Conservation (phyloP, 768 basidiomycete species). For the Cytidiella melzeri region DNA sequence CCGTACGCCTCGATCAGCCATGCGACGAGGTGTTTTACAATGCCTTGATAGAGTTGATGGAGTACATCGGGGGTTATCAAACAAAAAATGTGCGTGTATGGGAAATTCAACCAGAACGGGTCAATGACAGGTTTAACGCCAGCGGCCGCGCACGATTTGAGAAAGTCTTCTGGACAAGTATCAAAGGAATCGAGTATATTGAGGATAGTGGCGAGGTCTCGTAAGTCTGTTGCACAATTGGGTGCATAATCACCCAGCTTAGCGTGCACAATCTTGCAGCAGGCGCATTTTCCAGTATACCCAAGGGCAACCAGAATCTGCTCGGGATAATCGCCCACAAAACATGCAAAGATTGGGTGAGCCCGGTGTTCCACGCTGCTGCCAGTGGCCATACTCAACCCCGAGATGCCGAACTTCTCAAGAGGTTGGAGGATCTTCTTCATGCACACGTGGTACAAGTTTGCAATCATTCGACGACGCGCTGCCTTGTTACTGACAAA, state of each 20-base stretch:
- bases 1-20: conserved; percentile 27
- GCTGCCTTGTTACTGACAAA: conserved; percentile 13
- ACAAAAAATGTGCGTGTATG: conserved; percentile 19
- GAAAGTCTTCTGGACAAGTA: conserved; percentile 1
- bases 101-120: conserved; percentile 23
- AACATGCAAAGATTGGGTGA: conserved; percentile 18
- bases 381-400: conserved; percentile 26
- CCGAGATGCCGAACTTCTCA: conserved; percentile 21
- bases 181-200: conserved; percentile 4
- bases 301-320: conserved; percentile 12
- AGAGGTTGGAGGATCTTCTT: conserved; percentile 1
- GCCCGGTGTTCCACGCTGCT: conserved; percentile 34
- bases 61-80: conserved; percentile 24
- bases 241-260: conserved; percentile 10
- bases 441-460: conserved; percentile 12
- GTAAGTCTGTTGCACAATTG: conserved; percentile 2
- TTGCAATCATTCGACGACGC: conserved; percentile 18
- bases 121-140: conserved; percentile 17
- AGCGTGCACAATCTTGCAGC: neutral
- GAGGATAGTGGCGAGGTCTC: conserved; percentile 2
- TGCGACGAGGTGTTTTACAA: conserved; percentile 28
- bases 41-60: conserved; percentile 25
- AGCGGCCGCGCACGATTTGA: conserved; percentile 6
- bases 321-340: conserved; percentile 18
- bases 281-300: conserved; percentile 8